phyloP scores from a whole-genome alignment of 208 protist genomes.

The Trypanosoma platydactyli region DNA sequence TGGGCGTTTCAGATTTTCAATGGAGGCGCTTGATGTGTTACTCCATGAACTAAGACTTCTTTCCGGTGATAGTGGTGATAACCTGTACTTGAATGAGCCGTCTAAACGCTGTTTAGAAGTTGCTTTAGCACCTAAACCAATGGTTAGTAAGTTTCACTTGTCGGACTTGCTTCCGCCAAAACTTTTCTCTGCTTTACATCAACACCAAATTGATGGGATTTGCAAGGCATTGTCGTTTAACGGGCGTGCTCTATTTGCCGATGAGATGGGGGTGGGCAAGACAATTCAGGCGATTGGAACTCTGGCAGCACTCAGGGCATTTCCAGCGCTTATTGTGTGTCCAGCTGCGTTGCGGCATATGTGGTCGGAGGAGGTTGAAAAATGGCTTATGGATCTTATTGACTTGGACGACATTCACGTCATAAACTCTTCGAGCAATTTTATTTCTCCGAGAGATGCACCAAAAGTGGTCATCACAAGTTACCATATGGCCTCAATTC shows the following conservation, averaged over 20 bases:
- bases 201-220: conserved; percentile 73
- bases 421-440: conserved; percentile 66
- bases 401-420: conserved; percentile 70
- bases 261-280: conserved; percentile 90
- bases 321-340: conserved; percentile 75
- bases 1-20: conserved; percentile 18
- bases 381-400: conserved; percentile 65
- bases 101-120: conserved; percentile 14
- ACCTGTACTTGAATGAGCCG: conserved; percentile 25
- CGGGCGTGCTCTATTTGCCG: conserved; percentile 61
- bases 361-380: conserved; percentile 82
- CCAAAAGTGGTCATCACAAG: conserved; percentile 79
- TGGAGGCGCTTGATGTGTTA: conserved; percentile 24
- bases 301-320: conserved; percentile 53
- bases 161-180: conserved; percentile 20
- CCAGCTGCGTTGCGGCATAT: conserved; percentile 74
- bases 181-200: conserved; percentile 36
- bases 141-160: background rate
- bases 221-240: conserved; percentile 42
- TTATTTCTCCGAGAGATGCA: conserved; percentile 26
- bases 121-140: background rate
- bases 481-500: conserved; percentile 77
- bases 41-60: conserved; percentile 23
- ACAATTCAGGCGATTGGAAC: conserved; percentile 72
- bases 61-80: conserved; percentile 6